These are phyloP conservation scores for Synchytrium microbalum DNA, from an alignment of 371 early-diverging fungal species.

Conservation along the genomic window DNA sequence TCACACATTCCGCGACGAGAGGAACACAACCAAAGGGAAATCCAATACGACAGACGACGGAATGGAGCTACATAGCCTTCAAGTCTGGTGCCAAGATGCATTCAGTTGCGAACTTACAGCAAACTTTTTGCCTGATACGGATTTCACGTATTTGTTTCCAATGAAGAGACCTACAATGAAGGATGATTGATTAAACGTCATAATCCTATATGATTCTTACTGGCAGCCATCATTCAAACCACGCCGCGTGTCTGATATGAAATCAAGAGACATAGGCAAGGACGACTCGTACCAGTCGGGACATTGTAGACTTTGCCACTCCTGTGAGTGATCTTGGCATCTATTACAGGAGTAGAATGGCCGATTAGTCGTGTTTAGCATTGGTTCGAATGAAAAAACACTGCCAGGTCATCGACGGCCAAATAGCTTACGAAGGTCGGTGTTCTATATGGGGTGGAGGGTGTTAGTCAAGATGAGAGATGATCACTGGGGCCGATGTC, in stretches of 20 bases:
- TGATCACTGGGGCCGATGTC: no score
- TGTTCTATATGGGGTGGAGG: no score
- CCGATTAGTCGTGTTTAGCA: no score
- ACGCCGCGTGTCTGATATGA: neutral
- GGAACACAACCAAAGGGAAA: conserved; percentile 58
- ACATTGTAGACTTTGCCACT: neutral
- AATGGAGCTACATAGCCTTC: conserved; percentile 41
- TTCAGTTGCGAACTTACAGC: conserved; percentile 16
- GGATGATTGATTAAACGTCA: no score
- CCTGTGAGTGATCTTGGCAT: no score
- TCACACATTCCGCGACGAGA: neutral
- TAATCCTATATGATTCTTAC: neutral
- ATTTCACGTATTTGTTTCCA: conserved; percentile 63
- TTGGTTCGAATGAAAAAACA: no score
- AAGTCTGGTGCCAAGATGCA: neutral
- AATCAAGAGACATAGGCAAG: neutral
- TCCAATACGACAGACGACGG: conserved; percentile 67
- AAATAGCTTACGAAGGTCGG: no score
- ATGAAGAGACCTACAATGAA: conserved; percentile 66
- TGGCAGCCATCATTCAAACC: neutral
- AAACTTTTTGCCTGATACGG: conserved; percentile 42
- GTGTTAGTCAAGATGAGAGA: no score
- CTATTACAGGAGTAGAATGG: no score
- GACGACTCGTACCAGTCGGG: neutral
- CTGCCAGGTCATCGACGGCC: no score